Evolutionary conservation across 176 grass and related monocot genomes (phyloP).

Genomic region (Juncus effusus): DNA sequence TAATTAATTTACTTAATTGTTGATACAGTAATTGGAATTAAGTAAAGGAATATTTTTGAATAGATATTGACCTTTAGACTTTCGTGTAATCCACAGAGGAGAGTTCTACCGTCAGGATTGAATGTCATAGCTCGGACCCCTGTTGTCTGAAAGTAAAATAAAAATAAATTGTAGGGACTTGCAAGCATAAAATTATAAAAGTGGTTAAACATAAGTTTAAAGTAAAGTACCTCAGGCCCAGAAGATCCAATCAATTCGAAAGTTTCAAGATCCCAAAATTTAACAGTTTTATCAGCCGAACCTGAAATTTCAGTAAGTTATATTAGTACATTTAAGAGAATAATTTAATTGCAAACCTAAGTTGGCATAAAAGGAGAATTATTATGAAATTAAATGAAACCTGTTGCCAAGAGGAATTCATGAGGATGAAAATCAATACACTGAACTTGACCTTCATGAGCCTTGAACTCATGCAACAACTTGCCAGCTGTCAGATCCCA

Average conservation of each 20-base stretch:
- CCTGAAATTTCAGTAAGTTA: constrained; percentile 37
- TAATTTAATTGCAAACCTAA: constrained; percentile 15
- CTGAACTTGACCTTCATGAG: constrained; percentile 89
- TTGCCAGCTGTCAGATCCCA: constrained; percentile 98
- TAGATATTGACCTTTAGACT: constrained; percentile 63
- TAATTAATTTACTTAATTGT: background rate
- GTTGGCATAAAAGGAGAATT: constrained; percentile 19
- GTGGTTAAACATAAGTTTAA: constrained; percentile 10
- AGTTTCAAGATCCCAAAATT: constrained; percentile 98
- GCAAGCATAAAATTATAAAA: constrained; percentile 11
- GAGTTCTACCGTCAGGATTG: constrained; percentile 91
- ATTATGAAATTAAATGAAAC: constrained; percentile 37
- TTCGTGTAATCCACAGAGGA: constrained; percentile 91
- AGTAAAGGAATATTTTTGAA: too few relatives aligned
- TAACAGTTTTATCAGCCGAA: constrained; percentile 93
- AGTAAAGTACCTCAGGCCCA: constrained; percentile 67
- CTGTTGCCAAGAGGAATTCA: constrained; percentile 95
- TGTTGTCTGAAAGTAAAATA: constrained; percentile 53
- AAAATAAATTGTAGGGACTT: constrained; percentile 21
- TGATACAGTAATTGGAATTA: too few relatives aligned
- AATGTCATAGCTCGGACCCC: constrained; percentile 96
- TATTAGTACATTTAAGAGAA: constrained; percentile 22
- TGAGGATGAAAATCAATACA: constrained; percentile 99
- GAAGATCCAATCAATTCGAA: constrained; percentile 95
- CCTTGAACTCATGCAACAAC: constrained; percentile 88